A percentile compares a stretch with the other conserved stretches of the same genome.
These are phyloP conservation scores for Mortierella sp. DNA, from an alignment of 371 early-diverging fungal species.

Conservation along the genomic window DNA sequence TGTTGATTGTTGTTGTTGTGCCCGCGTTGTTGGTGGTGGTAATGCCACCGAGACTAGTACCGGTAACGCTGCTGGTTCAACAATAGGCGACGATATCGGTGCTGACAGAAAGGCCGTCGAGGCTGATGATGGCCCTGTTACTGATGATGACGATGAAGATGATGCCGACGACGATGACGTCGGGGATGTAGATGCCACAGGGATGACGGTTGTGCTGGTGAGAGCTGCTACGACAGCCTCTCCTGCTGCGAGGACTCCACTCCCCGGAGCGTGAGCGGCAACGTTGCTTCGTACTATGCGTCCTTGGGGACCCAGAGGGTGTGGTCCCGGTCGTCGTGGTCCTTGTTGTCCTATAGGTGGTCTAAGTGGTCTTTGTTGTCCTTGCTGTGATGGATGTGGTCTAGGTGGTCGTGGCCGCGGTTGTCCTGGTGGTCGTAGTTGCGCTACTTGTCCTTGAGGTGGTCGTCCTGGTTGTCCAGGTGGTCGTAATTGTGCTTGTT, in stretches of 20 bases:
- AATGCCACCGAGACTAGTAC: neutral
- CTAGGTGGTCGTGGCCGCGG: neutral
- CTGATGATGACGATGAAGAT: neutral
- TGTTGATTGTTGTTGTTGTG: neutral
- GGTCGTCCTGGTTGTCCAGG: neutral
- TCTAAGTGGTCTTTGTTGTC: neutral
- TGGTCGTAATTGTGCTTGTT: neutral
- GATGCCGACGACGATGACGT: neutral
- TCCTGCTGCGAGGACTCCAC: neutral
- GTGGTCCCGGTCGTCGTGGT: neutral
- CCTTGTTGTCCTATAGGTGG: neutral
- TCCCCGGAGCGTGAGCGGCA: neutral
- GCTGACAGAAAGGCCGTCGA: neutral
- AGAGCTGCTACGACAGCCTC: constrained; percentile 2
- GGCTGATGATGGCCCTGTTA: neutral
- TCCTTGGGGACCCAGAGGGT: neutral
- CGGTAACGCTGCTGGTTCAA: neutral
- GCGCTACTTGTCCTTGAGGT: neutral
- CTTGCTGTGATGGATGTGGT: neutral
- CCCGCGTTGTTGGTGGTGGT: neutral
- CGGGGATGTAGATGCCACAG: neutral
- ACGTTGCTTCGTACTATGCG: neutral
- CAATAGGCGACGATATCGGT: too few relatives aligned
- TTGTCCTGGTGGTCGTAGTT: neutral
- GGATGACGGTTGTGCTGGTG: neutral